Evolutionary conservation across 1,284 basidiomycete species (phyloP).

Genomic region (Gomphus bonarii): DNA sequence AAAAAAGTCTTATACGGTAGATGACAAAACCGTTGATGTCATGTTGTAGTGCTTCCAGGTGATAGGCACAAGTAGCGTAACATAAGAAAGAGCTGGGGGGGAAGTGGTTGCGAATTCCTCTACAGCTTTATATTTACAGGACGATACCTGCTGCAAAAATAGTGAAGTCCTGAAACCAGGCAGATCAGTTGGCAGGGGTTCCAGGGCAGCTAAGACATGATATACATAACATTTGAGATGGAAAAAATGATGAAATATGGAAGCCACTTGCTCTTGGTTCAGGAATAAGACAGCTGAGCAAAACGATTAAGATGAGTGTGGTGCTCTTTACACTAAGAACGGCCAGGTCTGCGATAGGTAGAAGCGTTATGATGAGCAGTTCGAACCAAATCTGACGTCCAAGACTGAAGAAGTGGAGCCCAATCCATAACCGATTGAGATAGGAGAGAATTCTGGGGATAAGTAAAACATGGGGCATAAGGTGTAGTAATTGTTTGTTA

Average conservation of each 20-base stretch:
- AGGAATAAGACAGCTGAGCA: background rate
- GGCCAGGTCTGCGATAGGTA: background rate
- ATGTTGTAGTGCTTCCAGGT: background rate
- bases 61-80: background rate
- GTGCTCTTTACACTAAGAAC: background rate
- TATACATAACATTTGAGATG: background rate
- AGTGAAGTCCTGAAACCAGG: background rate
- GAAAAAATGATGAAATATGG: background rate
- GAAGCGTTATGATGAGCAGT: background rate
- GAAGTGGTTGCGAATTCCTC: background rate
- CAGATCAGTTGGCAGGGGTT: too few species aligned
- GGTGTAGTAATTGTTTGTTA: background rate
- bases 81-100: background rate
- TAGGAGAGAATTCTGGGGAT: background rate
- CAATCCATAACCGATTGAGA: background rate
- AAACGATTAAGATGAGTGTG: background rate
- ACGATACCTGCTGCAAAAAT: too few species aligned
- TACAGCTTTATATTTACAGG: background rate
- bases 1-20: conserved; percentile 3
- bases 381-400: conserved; percentile 8
- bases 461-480: too few species aligned
- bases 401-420: background rate
- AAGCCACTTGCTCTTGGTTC: background rate
- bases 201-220: too few species aligned
- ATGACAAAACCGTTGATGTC: background rate